Base-by-base conservation (phyloP, 2,329 filamentous ascomycete genomes). In the Stenocarpella maydis region DNA sequence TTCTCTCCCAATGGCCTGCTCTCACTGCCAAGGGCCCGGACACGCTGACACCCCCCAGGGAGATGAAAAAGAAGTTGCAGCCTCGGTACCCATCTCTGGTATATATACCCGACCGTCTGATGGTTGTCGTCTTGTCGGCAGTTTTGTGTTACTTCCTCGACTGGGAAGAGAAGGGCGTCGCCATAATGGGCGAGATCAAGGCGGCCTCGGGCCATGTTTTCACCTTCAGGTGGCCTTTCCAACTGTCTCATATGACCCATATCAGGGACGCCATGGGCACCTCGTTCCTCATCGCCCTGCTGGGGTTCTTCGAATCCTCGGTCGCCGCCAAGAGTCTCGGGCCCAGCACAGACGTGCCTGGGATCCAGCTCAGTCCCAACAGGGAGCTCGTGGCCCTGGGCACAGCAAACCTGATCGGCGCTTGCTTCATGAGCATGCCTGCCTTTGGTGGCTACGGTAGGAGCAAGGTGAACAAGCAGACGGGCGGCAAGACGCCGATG, bases 281-380 rank as follows among this genome's bases (percentile, higher is more conserved):
- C 0, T 92, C 94, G 0, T 97, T 99, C 76, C 85, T 98, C 66
- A 97, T 99, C 73, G 94, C 95, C 0, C 85, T 99, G 28, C 89
- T 99, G 0, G 96, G 96, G n/a, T 99, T 99, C 81, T 99, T 99
- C 75, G 96, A 99, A 80, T 97, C 94, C 3, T 97, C 94, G 0
- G 94, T 99, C 15, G 96, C 96, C 1, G 96, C 96, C 43, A 98
- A 98, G 81, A 95, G 93, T 72, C 83, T 99, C 3, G 92, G 92
- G 8, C 88, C 88, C 50, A 84, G 84, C 63, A 88, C 91, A 72
- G 88, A 88, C 12, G 91, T 98, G 39, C 88, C 92, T 70, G 92
- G 90, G 39, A 93, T 98, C 77, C 88, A 92, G 65, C 85, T 98
- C 50, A 97, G 94, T 77, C 89, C 96, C 1, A 99, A 99, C 78